These are phyloP conservation scores for Leucocoprinus leucothites DNA, from an alignment of 768 basidiomycete species.

Conservation along the genomic window DNA sequence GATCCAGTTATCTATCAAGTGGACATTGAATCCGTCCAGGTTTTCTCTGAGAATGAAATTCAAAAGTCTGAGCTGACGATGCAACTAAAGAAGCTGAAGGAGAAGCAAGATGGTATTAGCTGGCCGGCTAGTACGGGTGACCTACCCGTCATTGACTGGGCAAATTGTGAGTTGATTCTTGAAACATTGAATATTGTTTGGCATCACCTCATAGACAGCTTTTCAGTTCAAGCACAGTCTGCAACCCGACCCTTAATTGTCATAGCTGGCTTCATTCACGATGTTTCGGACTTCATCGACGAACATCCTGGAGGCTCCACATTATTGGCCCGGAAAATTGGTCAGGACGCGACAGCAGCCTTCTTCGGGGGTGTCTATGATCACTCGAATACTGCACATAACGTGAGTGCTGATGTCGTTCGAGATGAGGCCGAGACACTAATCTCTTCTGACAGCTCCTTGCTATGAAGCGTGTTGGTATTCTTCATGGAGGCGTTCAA, in stretches of 20 bases:
- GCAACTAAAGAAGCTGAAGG: constrained; percentile 84
- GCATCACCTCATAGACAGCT: neutral
- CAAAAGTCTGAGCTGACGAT: constrained; percentile 93
- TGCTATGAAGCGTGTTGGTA: constrained; percentile 65
- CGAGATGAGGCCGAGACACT: neutral
- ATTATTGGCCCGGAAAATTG: constrained; percentile 78
- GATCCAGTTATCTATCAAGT: neutral
- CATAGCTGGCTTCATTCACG: constrained; percentile 92
- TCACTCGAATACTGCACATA: constrained; percentile 86
- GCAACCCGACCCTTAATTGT: constrained; percentile 79
- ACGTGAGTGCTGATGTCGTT: constrained; percentile 41
- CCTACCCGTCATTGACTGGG: constrained; percentile 83
- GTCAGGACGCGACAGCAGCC: constrained; percentile 88
- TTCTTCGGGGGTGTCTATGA: constrained; percentile 94
- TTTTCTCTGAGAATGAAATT: constrained; percentile 56
- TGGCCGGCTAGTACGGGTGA: constrained; percentile 81
- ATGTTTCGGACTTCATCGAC: constrained; percentile 78
- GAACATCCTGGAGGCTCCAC: constrained; percentile 93
- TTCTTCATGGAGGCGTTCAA: constrained; percentile 58
- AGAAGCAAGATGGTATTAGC: constrained; percentile 67
- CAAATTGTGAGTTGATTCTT: constrained; percentile 57
- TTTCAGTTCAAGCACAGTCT: constrained; percentile 73
- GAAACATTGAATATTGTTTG: neutral
- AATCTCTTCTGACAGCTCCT: constrained; percentile 34
- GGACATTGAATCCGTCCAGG: constrained; percentile 20